Evolutionary conservation across 164 flowering plant genomes (phyloP).

Genomic region (Macadamia tetraphylla): DNA sequence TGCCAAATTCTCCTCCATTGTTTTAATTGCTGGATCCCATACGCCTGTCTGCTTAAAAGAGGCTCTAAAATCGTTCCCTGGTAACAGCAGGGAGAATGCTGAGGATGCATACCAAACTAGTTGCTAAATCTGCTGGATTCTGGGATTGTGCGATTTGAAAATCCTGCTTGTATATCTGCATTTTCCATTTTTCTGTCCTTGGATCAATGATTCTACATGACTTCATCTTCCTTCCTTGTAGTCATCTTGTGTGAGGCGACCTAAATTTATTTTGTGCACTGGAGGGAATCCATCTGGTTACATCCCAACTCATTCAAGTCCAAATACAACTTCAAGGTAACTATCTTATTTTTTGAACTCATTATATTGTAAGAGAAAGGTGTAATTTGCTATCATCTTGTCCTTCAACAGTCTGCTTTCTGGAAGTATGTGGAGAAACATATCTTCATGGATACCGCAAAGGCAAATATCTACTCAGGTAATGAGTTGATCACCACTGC

Average conservation of each 20-base stretch:
- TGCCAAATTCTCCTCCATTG: no score
- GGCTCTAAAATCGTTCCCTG: no score
- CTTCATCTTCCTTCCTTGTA: constrained; percentile 25
- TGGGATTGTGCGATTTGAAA: no score
- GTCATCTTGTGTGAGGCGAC: constrained; percentile 81
- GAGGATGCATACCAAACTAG: no score
- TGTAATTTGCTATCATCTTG: constrained; percentile 7
- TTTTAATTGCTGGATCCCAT: no score
- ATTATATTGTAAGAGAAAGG: background rate
- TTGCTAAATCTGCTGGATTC: no score
- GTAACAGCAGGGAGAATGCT: no score
- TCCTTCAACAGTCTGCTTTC: constrained; percentile 48
- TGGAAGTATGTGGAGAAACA: constrained; percentile 67
- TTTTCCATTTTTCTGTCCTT: background rate
- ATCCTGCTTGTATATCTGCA: background rate
- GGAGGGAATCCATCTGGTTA: constrained; percentile 67
- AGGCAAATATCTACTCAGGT: constrained; percentile 70
- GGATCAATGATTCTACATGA: background rate
- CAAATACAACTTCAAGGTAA: constrained; percentile 61
- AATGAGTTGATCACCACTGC: constrained; percentile 1
- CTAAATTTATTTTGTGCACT: constrained; percentile 80
- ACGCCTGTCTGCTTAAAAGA: no score
- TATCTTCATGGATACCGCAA: constrained; percentile 88
- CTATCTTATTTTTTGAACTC: background rate
- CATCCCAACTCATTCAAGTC: constrained; percentile 73